Conservation (phyloP, 176 grass and related monocot genomes). For the Ensete glaucum region DNA sequence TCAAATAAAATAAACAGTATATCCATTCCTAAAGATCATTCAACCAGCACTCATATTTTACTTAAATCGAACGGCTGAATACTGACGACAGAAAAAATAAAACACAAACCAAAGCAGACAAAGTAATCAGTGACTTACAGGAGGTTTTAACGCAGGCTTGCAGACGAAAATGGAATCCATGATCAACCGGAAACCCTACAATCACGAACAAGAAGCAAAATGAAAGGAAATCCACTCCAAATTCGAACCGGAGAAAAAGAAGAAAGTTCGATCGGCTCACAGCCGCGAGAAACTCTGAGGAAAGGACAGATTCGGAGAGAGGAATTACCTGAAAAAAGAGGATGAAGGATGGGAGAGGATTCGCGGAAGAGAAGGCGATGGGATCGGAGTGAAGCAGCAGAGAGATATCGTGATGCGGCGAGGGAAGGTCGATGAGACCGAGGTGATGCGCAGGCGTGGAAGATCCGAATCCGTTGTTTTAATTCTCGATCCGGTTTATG, state of each 20-base stretch:
- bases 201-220: background rate
- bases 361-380: too few relatives aligned
- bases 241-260: background rate
- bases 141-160: constrained; percentile 20
- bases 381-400: background rate
- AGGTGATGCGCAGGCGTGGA: background rate
- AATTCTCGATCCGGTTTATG: background rate
- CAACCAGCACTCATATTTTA: background rate
- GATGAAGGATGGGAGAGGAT: background rate
- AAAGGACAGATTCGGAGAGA: background rate
- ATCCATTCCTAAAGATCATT: too few relatives aligned
- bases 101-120: background rate
- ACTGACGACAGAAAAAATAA: background rate
- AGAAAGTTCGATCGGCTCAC: background rate
- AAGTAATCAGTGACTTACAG: background rate
- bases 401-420: background rate
- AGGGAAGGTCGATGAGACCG: constrained; percentile 3
- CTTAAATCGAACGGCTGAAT: background rate
- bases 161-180: constrained; percentile 33
- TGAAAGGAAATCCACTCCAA: background rate
- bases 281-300: background rate
- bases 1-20: too few relatives aligned
- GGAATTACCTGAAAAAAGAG: background rate
- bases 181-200: constrained; percentile 2
- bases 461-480: background rate